Conservation (phyloP, 139 green algal genomes). For the Coelastrella sp. region DNA sequence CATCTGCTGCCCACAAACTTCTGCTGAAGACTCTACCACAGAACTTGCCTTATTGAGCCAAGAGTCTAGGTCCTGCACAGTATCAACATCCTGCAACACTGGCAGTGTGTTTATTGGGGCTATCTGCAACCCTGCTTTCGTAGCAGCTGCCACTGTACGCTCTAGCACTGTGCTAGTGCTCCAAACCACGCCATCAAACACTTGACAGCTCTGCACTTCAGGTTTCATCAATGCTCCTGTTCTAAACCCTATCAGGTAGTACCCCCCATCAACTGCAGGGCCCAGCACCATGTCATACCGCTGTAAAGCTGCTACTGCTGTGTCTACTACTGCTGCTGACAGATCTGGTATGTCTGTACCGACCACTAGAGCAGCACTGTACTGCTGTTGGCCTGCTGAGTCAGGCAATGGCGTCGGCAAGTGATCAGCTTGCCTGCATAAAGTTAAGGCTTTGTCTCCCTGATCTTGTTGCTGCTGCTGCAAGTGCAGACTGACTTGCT, state of each 20-base stretch:
- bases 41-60: slow-evolving; percentile 52
- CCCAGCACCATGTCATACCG: slow-evolving; percentile 70
- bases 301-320: slow-evolving; percentile 30
- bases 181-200: slow-evolving; percentile 68
- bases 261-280: slow-evolving; percentile 76
- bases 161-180: slow-evolving; percentile 61
- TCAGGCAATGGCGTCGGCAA: not conserved
- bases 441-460: not conserved
- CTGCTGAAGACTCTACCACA: too few species aligned
- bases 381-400: not conserved
- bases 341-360: slow-evolving; percentile 82
- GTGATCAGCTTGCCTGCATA: not conserved
- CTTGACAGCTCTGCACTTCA: slow-evolving; percentile 6
- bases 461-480: not conserved
- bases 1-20: too few species aligned
- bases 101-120: slow-evolving; percentile 53
- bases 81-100: slow-evolving; percentile 67
- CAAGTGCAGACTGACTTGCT: not conserved
- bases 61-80: slow-evolving; percentile 52
- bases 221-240: slow-evolving; percentile 10
- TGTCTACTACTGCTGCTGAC: slow-evolving; percentile 40
- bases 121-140: slow-evolving; percentile 49
- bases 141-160: slow-evolving; percentile 47
- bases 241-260: slow-evolving; percentile 75
- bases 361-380: slow-evolving; percentile 58